These are phyloP conservation scores for Pleurozium schreberi DNA, from an alignment of 225 moss, liverwort and hornwort species.

Conservation along the genomic window DNA sequence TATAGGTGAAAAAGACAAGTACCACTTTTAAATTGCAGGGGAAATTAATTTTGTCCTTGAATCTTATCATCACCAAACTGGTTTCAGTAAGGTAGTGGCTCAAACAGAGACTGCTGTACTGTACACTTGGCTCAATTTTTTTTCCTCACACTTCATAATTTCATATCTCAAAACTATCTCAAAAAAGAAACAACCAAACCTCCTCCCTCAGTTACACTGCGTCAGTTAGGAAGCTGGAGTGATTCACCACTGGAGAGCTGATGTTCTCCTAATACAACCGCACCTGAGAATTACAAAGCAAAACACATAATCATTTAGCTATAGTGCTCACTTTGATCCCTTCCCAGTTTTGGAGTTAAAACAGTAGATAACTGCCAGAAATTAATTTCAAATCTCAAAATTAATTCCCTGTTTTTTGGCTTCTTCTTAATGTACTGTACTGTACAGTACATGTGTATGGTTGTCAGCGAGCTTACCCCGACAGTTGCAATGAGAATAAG, in stretches of 20 bases:
- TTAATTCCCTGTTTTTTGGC: neutral
- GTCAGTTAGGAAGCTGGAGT: neutral
- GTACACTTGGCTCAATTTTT: neutral
- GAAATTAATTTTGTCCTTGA: neutral
- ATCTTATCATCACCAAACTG: neutral
- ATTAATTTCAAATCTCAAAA: neutral
- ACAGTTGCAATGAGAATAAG: slow-evolving; percentile 58
- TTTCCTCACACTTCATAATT: neutral
- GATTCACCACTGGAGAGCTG: neutral
- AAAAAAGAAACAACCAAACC: neutral
- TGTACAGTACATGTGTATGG: neutral
- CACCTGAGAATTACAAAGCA: neutral
- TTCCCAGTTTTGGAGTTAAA: neutral
- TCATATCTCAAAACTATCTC: neutral
- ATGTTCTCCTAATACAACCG: slow-evolving; percentile 10
- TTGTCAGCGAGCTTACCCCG: slow-evolving; percentile 37
- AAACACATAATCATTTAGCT: neutral
- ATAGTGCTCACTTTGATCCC: too few relatives aligned
- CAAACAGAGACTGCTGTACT: neutral
- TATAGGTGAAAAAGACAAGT: neutral
- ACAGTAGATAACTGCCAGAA: neutral
- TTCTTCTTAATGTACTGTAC: neutral
- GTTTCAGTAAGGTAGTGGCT: neutral
- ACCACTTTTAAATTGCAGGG: neutral
- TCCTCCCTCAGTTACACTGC: neutral